Conservation (phyloP, 352 stramenopile genomes). For the Phytophthora macrochlamydospora region DNA sequence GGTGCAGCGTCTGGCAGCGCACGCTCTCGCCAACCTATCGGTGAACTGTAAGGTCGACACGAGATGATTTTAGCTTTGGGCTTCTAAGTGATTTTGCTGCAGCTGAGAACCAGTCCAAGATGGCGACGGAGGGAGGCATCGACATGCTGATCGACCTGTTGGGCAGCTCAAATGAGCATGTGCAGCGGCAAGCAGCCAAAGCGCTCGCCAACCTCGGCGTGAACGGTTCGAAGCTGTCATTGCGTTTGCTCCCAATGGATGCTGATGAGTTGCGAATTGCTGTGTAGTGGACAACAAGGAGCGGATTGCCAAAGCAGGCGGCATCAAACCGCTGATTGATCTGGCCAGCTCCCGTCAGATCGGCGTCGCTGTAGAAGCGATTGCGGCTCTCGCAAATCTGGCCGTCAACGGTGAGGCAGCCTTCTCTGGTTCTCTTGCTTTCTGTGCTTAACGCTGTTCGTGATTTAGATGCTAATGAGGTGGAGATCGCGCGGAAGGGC, state of each 20-base stretch:
- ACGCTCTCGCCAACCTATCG: conserved; percentile 94
- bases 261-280: neutral
- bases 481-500: conserved; percentile 89
- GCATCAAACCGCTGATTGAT: conserved; percentile 88
- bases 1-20: conserved; percentile 92
- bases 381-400: conserved; percentile 94
- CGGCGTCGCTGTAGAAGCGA: conserved; percentile 89
- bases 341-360: conserved; percentile 85
- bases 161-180: conserved; percentile 80
- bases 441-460: conserved; percentile 2
- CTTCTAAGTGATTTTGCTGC: neutral
- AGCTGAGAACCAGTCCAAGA: conserved; percentile 94
- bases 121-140: conserved; percentile 93
- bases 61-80: neutral
- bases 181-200: conserved; percentile 94
- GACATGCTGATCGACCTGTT: conserved; percentile 95
- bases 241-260: neutral
- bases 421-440: conserved; percentile 1
- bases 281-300: conserved; percentile 91
- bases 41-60: conserved; percentile 81
- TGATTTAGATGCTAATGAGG: conserved; percentile 90
- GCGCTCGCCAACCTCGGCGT: conserved; percentile 94
- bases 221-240: conserved; percentile 55
- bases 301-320: conserved; percentile 89
- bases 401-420: conserved; percentile 87